Base-by-base conservation (phyloP, 2,329 filamentous ascomycete genomes). In the Malbranchea zuffiana region DNA sequence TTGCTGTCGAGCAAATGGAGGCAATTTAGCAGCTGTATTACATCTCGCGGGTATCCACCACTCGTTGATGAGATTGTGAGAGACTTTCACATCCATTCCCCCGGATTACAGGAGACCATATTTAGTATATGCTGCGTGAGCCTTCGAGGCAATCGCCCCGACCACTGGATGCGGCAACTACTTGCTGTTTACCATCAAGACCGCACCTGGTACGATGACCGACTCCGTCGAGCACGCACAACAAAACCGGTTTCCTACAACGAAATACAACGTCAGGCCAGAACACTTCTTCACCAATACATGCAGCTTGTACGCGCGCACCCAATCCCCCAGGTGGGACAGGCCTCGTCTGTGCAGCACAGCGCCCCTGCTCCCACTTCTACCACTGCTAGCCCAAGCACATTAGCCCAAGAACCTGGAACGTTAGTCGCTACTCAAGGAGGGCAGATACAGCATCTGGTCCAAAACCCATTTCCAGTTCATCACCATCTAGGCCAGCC, bases 21-120 rank as follows among this genome's bases (percentile, higher is more conserved):
- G 1, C 4, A 28, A 3, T 57, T 67, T 30, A 54, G 55, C 17
- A 51, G 37, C 3, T 54, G 57, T 20, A 47, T 57, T 38, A 47
- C 43, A 17, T 23, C 30, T 13, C 57, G 65, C 26, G 52, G 54
- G 2, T 71, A 66, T 45, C 75, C 75, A 3, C 69, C 75, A 4
- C 55, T 76, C n/a, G 64, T 72, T 21, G 62, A 66, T 36, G 76
- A 80, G 47, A 55, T 81, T 18, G 51, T 63, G 3, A 50, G 53
- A n/a, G 46, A 54, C 8, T 60, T 80, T 23, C 50, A 53, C 4
- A 51, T 78, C 8, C 51, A 50, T 5, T 80, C 75, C 0, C 50
- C 58, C 0, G 60, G 67, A 1, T 54, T 81, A 5, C 71, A 75
- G 46, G 54, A 52, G 1, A 67, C 75, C 18, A 54, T 75, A 3